Evolutionary conservation across 257 asterid species (phyloP).

Genomic region (Solanum acaule): DNA sequence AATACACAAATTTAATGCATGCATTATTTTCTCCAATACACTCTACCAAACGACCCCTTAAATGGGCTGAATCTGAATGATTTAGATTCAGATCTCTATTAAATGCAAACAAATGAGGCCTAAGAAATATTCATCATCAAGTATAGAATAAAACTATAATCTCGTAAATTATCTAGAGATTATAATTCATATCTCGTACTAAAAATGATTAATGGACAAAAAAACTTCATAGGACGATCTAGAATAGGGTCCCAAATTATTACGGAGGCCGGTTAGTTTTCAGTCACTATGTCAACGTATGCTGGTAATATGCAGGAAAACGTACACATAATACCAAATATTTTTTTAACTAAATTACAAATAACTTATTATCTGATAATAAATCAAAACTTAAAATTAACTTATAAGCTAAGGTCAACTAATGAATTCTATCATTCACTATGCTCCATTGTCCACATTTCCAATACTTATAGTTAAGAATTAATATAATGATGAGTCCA

Average conservation of each 20-base stretch:
- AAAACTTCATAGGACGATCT: too few species aligned
- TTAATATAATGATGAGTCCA: not conserved
- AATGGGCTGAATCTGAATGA: too few species aligned
- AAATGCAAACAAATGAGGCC: too few species aligned
- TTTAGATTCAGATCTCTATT: too few species aligned
- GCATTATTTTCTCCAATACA: too few species aligned
- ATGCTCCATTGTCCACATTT: not conserved
- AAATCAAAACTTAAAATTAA: not conserved
- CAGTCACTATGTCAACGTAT: not conserved
- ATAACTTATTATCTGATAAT: not conserved
- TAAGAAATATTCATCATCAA: not conserved
- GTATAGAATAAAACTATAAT: too few species aligned
- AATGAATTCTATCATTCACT: not conserved
- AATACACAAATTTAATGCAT: too few species aligned
- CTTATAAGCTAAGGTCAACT: not conserved
- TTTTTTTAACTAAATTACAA: not conserved
- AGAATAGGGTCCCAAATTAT: not conserved
- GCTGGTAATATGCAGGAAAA: not conserved
- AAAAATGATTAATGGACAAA: not conserved
- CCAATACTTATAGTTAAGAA: not conserved
- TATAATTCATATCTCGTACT: not conserved
- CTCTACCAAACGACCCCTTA: too few species aligned
- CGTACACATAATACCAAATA: not conserved
- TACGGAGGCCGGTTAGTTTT: not conserved
- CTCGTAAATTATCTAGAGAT: not conserved